Evolutionary conservation across 73 alveolate genomes (phyloP).

Genomic region (Tetrahymena thermophila): DNA sequence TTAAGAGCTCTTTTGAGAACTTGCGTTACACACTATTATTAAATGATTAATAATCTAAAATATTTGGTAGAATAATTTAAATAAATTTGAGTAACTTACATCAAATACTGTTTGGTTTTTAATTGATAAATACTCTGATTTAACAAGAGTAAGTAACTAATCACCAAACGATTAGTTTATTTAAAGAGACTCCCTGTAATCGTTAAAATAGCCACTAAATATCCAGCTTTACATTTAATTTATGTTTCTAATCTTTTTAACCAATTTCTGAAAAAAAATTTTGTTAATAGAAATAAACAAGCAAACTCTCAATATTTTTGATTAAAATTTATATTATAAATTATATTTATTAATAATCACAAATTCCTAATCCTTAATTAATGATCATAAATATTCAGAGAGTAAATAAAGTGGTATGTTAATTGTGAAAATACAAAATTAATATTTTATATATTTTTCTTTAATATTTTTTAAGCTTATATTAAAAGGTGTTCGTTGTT

Average conservation of each 20-base stretch:
- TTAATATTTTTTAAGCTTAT: too few species aligned
- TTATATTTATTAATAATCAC: neutral
- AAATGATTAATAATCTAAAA: neutral
- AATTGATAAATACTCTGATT: neutral
- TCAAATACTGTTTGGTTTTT: neutral
- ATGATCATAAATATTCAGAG: neutral
- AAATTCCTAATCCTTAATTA: neutral
- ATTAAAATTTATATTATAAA: too few species aligned
- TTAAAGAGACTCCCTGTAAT: neutral
- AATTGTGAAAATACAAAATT: neutral
- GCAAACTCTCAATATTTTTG: too few species aligned
- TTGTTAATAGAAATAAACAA: too few species aligned
- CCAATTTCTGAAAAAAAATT: neutral
- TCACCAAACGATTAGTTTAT: neutral
- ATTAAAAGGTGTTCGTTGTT: too few species aligned
- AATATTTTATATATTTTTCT: neutral
- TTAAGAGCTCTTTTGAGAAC: neutral
- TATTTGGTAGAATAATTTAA: neutral
- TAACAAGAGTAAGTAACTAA: neutral
- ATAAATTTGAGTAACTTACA: neutral
- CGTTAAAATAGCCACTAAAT: neutral
- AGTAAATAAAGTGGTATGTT: neutral
- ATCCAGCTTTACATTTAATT: neutral
- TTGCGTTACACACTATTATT: neutral
- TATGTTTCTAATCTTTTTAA: neutral